Evolutionary conservation across 306 rosid genomes (phyloP).

Genomic region (Crotalaria pallida): DNA sequence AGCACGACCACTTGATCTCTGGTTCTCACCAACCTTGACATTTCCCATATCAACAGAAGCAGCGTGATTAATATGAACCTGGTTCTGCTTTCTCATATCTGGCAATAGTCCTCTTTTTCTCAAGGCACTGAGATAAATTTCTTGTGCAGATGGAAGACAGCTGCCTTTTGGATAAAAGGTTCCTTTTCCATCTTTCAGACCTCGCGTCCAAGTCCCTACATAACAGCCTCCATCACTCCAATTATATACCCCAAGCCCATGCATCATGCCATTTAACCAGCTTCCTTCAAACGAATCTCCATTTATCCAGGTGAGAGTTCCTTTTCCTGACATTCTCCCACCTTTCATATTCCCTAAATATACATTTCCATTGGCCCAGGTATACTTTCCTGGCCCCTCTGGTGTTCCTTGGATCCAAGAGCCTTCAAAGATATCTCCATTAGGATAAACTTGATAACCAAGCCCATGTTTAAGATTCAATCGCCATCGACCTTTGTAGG

Average conservation of each 20-base stretch:
- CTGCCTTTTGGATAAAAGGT: constrained; percentile 86
- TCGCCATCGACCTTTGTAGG: constrained; percentile 90
- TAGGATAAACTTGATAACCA: constrained; percentile 86
- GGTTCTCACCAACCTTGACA: constrained; percentile 55
- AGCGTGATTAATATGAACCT: constrained; percentile 78
- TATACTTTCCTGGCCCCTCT: constrained; percentile 95
- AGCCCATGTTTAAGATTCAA: constrained; percentile 89
- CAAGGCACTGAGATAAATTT: constrained; percentile 82
- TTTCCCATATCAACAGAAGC: constrained; percentile 60
- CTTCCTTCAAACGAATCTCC: constrained; percentile 94
- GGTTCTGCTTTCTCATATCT: constrained; percentile 73
- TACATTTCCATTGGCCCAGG: constrained; percentile 86
- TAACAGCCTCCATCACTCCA: constrained; percentile 97
- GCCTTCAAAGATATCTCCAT: constrained; percentile 86
- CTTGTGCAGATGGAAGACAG: constrained; percentile 82
- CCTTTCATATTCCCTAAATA: constrained; percentile 94
- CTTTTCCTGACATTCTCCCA: constrained; percentile 93
- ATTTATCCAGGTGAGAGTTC: constrained; percentile 88
- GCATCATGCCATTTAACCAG: constrained; percentile 94
- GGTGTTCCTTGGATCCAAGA: constrained; percentile 96
- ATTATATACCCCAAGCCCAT: constrained; percentile 86
- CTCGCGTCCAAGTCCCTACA: constrained; percentile 95
- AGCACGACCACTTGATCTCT: constrained; percentile 42
- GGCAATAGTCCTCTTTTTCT: constrained; percentile 92
- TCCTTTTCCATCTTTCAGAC: constrained; percentile 95